A percentile compares a stretch with the other conserved stretches of the same genome.
Evolutionary conservation across 2,329 filamentous ascomycete species (phyloP).

Genomic region (Botryotinia globosa): DNA sequence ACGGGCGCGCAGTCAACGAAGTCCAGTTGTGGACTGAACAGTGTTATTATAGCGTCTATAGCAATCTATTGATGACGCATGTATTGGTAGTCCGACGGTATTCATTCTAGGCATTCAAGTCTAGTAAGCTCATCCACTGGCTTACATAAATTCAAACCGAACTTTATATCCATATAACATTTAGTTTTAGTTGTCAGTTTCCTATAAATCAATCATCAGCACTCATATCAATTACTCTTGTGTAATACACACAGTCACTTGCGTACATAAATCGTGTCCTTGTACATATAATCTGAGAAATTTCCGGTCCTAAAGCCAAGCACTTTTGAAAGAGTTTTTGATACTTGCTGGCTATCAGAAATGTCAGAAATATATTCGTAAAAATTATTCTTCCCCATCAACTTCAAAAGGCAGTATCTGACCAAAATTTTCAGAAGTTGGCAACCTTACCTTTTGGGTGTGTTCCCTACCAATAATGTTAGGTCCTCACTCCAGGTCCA

Average conservation of each 20-base stretch:
- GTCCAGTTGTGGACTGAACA: not conserved
- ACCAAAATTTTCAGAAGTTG: too few relatives aligned
- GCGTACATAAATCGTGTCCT: rapidly evolving
- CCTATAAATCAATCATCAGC: not conserved
- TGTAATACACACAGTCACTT: not conserved
- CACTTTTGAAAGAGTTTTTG: not conserved
- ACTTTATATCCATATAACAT: not conserved
- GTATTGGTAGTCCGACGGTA: not conserved
- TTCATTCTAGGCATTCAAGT: not conserved
- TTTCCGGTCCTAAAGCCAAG: not conserved
- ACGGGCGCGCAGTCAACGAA: not conserved
- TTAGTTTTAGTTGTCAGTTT: not conserved
- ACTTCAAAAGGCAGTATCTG: too few relatives aligned
- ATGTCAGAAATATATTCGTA: too few relatives aligned
- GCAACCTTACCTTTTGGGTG: too few relatives aligned
- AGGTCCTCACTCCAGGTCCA: too few relatives aligned
- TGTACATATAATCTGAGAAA: not conserved
- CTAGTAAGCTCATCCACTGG: not conserved
- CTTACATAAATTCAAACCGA: not conserved
- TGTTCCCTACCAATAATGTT: too few relatives aligned
- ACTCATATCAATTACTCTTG: not conserved
- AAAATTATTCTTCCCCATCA: too few relatives aligned
- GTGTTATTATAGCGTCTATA: not conserved
- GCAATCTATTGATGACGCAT: too few relatives aligned
- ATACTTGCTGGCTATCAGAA: too few relatives aligned